phyloP scores from a whole-genome alignment of 2,329 filamentous ascomycete species.

The Cytospora schulzeri region DNA sequence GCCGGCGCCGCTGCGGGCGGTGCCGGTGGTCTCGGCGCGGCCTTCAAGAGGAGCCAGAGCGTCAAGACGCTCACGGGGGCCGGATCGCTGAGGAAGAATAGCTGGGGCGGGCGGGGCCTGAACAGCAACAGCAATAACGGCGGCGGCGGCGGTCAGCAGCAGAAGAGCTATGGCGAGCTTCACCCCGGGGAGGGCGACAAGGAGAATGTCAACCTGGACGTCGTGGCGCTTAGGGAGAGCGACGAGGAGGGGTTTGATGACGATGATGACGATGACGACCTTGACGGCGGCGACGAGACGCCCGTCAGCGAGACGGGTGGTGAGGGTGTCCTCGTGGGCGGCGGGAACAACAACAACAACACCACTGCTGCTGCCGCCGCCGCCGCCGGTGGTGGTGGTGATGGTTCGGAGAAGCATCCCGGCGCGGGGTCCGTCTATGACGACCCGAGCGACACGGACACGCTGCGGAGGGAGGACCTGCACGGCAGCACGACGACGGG shows the following conservation, averaged over 20 bases:
- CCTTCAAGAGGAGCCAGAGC: conserved; percentile 76
- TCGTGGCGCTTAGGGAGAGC: conserved; percentile 50
- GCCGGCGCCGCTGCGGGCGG: not conserved
- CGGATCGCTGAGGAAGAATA: conserved; percentile 63
- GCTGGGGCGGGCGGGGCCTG: conserved; percentile 67
- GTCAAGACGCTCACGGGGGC: conserved; percentile 62
- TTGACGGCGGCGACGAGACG: no score
- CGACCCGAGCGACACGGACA: conserved; percentile 53
- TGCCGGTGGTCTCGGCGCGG: conserved; percentile 56
- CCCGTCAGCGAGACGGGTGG: conserved; percentile 32
- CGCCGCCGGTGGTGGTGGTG: no score
- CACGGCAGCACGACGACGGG: conserved; percentile 13
- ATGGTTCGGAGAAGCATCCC: no score
- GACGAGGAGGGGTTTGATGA: conserved; percentile 57
- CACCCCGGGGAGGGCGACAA: conserved; percentile 60
- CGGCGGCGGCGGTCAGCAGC: no score
- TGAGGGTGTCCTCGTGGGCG: conserved; percentile 20
- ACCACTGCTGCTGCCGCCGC: no score
- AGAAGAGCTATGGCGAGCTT: conserved; percentile 54
- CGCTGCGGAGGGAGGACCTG: conserved; percentile 49
- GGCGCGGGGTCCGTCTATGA: conserved; percentile 29
- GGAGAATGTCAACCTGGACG: conserved; percentile 41
- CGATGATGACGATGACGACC: no score
- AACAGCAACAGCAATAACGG: conserved; percentile 29
- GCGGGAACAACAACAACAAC: no score